Evolutionary conservation across 495 filamentous ascomycete genomes (phyloP).

Genomic region (Elaphomyces granulatus): DNA sequence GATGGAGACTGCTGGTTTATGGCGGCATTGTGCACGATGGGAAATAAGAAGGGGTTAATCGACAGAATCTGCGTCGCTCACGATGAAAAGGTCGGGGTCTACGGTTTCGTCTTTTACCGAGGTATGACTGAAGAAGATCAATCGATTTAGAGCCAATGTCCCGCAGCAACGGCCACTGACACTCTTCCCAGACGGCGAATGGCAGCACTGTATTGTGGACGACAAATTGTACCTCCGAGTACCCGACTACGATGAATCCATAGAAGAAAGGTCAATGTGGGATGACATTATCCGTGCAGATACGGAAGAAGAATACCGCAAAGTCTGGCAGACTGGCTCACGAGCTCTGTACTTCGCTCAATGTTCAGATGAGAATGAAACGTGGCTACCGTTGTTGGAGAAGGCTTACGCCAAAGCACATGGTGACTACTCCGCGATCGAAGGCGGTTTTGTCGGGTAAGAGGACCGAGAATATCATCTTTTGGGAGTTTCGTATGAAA

Average conservation of each 20-base stretch:
- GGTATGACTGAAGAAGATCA: too few relatives aligned
- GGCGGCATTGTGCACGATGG: constrained; percentile 71
- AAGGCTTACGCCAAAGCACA: constrained; percentile 97
- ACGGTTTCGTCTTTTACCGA: constrained; percentile 87
- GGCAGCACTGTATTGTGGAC: constrained; percentile 83
- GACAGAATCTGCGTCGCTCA: constrained; percentile 70
- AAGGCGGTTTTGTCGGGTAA: constrained; percentile 67
- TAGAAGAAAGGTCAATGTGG: constrained; percentile 53
- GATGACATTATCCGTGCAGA: constrained; percentile 55
- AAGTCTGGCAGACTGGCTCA: constrained; percentile 60
- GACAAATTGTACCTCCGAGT: constrained; percentile 71
- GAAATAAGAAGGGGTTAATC: constrained; percentile 65
- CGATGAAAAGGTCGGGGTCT: constrained; percentile 72
- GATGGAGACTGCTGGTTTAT: constrained; percentile 91
- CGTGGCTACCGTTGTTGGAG: constrained; percentile 85
- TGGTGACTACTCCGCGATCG: constrained; percentile 69
- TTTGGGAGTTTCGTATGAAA: neutral
- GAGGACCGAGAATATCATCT: constrained; percentile 2
- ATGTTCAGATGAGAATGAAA: constrained; percentile 76
- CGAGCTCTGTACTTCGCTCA: constrained; percentile 75
- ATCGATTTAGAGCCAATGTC: neutral
- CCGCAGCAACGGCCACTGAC: neutral
- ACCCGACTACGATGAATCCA: constrained; percentile 64
- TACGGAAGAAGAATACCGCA: constrained; percentile 64
- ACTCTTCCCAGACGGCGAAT: constrained; percentile 67